These are phyloP conservation scores for Reticulascus tulasneorum DNA, from an alignment of 2,329 filamentous ascomycete species.

Conservation along the genomic window DNA sequence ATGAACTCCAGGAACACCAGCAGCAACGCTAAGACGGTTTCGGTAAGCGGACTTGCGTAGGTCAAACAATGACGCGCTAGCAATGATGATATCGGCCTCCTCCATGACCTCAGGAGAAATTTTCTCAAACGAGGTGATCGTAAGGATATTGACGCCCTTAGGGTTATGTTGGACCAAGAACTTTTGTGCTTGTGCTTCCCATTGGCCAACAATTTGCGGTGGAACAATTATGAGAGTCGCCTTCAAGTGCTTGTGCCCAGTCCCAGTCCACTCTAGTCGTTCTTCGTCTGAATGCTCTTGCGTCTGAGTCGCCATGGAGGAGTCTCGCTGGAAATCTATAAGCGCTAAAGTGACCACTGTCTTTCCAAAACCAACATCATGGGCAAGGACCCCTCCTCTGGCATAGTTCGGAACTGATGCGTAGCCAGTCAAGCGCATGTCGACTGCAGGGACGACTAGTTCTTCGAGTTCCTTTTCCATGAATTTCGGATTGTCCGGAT, in stretches of 20 bases:
- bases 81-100: constrained; percentile 33
- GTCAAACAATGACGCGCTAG: constrained; percentile 17
- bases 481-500: constrained; percentile 21
- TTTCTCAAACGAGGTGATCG: constrained; percentile 17
- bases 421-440: constrained; percentile 27
- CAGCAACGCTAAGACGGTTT: constrained; percentile 10
- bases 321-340: constrained; percentile 22
- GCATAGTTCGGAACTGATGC: constrained; percentile 22
- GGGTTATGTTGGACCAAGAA: no score
- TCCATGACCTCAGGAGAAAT: constrained; percentile 15
- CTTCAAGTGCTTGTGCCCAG: constrained; percentile 16
- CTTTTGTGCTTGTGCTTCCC: constrained; percentile 26
- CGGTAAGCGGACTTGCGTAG: no score
- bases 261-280: constrained; percentile 10
- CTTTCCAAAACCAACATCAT: constrained; percentile 42
- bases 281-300: constrained; percentile 10
- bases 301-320: constrained; percentile 12
- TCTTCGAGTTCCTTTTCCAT: constrained; percentile 35
- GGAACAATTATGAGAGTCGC: constrained; percentile 38
- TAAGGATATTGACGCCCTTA: constrained; percentile 17
- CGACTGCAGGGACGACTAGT: constrained; percentile 24
- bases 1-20: constrained; percentile 4
- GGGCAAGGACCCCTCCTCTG: constrained; percentile 36
- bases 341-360: constrained; percentile 36
- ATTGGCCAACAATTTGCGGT: constrained; percentile 34